Conservation (phyloP, 331 rosid species). For the Pyracantha coccinea region DNA sequence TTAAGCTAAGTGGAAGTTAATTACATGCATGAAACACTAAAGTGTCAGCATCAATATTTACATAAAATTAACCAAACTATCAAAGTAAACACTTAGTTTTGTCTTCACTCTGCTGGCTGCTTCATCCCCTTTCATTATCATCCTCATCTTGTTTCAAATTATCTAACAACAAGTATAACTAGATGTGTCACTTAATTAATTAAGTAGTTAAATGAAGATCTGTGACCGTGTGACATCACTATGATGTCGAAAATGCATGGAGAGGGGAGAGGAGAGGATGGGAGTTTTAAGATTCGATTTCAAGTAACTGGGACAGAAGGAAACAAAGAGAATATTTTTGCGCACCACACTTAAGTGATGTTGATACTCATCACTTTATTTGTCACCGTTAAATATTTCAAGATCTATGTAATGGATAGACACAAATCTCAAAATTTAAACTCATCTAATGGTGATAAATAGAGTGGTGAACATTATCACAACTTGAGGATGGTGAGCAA, state of each 20-base stretch:
- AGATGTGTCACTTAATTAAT: background rate
- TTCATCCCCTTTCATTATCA: background rate
- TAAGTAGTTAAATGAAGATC: background rate
- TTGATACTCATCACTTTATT: too few species aligned
- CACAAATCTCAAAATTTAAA: too few species aligned
- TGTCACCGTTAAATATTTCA: too few species aligned
- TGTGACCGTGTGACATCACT: conserved; percentile 3
- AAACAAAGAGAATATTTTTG: background rate
- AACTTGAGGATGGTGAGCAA: too few species aligned
- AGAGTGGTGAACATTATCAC: too few species aligned
- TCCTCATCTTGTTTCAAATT: background rate
- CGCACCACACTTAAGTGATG: too few species aligned
- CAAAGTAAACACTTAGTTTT: background rate
- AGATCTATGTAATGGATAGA: too few species aligned
- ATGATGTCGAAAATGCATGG: conserved; percentile 6
- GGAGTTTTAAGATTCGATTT: background rate
- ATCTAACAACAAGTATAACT: background rate
- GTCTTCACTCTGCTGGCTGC: conserved; percentile 1
- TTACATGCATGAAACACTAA: background rate
- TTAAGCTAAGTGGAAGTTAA: background rate
- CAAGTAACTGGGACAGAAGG: conserved; percentile 3
- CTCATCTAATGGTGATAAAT: too few species aligned
- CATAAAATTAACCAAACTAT: background rate
- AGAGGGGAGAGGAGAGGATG: background rate
- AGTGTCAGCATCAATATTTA: background rate